phyloP scores from a whole-genome alignment of 768 basidiomycete genomes.

The Tylopilus sp. region DNA sequence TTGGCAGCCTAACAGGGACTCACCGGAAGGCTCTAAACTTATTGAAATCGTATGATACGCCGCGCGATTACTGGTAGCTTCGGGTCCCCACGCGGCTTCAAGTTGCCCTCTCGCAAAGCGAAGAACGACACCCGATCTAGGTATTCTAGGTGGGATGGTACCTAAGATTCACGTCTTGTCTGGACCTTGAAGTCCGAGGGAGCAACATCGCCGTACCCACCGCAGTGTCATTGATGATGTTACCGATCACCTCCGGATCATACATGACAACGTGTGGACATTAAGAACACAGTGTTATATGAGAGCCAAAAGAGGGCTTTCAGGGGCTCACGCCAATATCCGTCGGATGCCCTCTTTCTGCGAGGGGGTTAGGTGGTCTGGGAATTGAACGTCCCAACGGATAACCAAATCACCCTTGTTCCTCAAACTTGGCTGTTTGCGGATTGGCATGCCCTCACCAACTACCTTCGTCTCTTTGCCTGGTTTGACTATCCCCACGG shows the following conservation, averaged over 20 bases:
- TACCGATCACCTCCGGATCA: too few species aligned
- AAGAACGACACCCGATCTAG: too few species aligned
- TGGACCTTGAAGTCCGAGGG: too few species aligned
- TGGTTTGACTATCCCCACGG: constrained; percentile 69
- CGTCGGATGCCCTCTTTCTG: constrained; percentile 83
- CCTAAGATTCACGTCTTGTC: too few species aligned
- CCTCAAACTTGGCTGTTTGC: constrained; percentile 67
- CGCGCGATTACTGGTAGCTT: too few species aligned
- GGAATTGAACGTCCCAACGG: constrained; percentile 84
- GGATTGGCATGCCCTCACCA: constrained; percentile 90
- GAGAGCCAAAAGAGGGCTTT: constrained; percentile 5
- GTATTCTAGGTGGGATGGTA: too few species aligned
- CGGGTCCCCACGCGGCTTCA: too few species aligned
- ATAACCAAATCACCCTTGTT: constrained; percentile 84
- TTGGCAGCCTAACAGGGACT: not conserved
- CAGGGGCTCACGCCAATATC: constrained; percentile 43
- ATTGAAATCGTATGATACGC: too few species aligned
- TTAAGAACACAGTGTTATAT: constrained; percentile 11
- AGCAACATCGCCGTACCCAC: too few species aligned
- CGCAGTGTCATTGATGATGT: too few species aligned
- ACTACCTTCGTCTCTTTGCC: constrained; percentile 65
- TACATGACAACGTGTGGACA: not conserved
- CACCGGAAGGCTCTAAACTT: not conserved
- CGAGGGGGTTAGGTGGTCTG: constrained; percentile 61
- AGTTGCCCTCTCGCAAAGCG: too few species aligned